Conservation (phyloP, 106 monocot species). For the Dioscorea zingiberensis region DNA sequence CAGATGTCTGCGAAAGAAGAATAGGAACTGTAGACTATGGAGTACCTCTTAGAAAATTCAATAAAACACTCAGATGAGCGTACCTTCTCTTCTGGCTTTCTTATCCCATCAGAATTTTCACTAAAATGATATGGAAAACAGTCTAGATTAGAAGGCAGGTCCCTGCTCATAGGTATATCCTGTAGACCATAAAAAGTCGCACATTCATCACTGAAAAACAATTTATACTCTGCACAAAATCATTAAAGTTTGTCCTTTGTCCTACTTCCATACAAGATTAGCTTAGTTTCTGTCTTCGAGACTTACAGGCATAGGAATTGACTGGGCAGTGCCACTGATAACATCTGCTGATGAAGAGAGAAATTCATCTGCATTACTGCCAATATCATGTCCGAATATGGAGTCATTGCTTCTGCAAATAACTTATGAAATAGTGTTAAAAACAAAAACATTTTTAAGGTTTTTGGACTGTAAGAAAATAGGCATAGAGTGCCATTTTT, state of each 20-base stretch:
- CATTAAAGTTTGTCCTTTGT: neutral
- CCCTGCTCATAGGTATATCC: constrained; percentile 34
- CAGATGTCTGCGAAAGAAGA: constrained; percentile 25
- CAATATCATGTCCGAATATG: constrained; percentile 47
- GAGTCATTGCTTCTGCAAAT: constrained; percentile 51
- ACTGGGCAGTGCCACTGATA: constrained; percentile 25
- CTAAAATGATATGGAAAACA: constrained; percentile 22
- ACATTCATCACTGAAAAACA: neutral
- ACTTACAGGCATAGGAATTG: constrained; percentile 47
- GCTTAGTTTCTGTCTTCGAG: neutral
- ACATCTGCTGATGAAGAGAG: constrained; percentile 29
- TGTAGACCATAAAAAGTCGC: constrained; percentile 9
- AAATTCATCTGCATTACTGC: constrained; percentile 28
- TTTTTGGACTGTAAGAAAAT: too few relatives aligned
- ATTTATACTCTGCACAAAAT: neutral
- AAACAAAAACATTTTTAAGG: too few relatives aligned
- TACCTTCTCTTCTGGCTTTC: constrained; percentile 53
- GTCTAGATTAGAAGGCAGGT: constrained; percentile 27
- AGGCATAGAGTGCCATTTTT: too few relatives aligned
- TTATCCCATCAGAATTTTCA: constrained; percentile 26
- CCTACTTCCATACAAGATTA: neutral
- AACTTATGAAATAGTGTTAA: neutral
- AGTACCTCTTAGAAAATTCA: constrained; percentile 1
- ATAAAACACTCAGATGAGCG: neutral
- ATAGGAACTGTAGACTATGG: constrained; percentile 9